Base-by-base conservation (phyloP, 192 early-diverging fungal genomes). In the Coemansia sp. region DNA sequence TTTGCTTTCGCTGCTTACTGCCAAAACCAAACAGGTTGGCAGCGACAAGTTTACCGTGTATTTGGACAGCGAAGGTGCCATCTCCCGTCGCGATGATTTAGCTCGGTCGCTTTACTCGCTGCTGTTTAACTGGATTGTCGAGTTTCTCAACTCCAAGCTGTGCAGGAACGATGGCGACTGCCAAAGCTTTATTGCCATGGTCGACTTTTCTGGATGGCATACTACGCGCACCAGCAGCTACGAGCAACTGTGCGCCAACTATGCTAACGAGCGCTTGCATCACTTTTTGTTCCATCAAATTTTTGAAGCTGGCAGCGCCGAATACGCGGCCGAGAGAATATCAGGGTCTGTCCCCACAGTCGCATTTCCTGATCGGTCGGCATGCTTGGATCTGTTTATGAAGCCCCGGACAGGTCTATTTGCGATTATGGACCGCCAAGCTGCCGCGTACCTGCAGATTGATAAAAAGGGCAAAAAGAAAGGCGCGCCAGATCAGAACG, bases 241-340 rank as follows among this genome's bases (percentile, higher is more conserved):
- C 67, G 85, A 82, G 79, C 78, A 78, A 71, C 82, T 68, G 73
- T 94, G 76, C 86, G 88, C 67, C 85, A 94, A 94, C 77, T 94
- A 88, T 67, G 88, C 93, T 56, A 94, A 92, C 76, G 94, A 96
- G 76, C 86, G 93, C 55, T 75, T 96, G 12, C 89, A 94, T 61
- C 83, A 87, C 60, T 93, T 93, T 62, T 71, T 87, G 60, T 76
- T 86, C 47, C 83, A 87, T 34, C 84, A 88, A 48, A 69, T 92
- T 50, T 90, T 93, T 59, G 92, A 93, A 65, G 72, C 81, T 3
- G 85, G 85, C 55, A 81, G 71, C 28, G 68, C 80, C 25, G 85
- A 89, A 38, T 88, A 87, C 60, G 79, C 72, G 0, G 55, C 65
- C 28, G 92, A 93, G 50, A 89, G 86, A 24, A 68, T 90, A 28